These are phyloP conservation scores for Pistacia integerrima DNA, from an alignment of 345 rosid species.

Conservation along the genomic window DNA sequence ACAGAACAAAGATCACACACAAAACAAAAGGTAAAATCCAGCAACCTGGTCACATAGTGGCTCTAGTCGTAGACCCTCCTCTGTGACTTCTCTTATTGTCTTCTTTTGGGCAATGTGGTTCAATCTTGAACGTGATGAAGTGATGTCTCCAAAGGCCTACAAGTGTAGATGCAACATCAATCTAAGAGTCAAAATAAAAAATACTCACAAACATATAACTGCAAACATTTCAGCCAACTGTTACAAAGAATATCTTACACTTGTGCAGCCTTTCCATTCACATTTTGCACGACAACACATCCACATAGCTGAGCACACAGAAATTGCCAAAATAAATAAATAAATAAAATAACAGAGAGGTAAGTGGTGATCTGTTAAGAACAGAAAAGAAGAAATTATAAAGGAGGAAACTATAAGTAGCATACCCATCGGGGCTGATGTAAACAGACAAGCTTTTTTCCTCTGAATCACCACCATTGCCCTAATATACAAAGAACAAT, in stretches of 20 bases:
- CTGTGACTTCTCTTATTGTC: slow-evolving; percentile 56
- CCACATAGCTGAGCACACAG: slow-evolving; percentile 64
- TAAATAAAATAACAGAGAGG: neutral
- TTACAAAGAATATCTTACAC: slow-evolving; percentile 39
- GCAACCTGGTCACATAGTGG: slow-evolving; percentile 76
- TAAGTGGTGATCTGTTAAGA: slow-evolving; percentile 17
- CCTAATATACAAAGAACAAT: slow-evolving; percentile 45
- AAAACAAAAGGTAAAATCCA: slow-evolving; percentile 6
- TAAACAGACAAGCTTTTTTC: slow-evolving; percentile 69
- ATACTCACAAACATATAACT: slow-evolving; percentile 1
- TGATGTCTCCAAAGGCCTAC: slow-evolving; percentile 46
- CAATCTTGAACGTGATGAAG: slow-evolving; percentile 21
- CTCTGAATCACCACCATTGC: slow-evolving; percentile 65
- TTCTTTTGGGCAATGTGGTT: slow-evolving; percentile 32
- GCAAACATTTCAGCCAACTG: slow-evolving; percentile 4
- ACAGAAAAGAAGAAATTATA: slow-evolving; percentile 13
- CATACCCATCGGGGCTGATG: slow-evolving; percentile 63
- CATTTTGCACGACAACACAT: slow-evolving; percentile 82
- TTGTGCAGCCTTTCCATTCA: slow-evolving; percentile 66
- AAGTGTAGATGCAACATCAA: slow-evolving; percentile 14
- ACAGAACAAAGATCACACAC: neutral
- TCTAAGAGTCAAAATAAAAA: neutral
- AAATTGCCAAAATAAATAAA: neutral
- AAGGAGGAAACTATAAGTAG: slow-evolving; percentile 10
- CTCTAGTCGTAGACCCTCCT: slow-evolving; percentile 61